These are phyloP conservation scores for Diaporthe citri DNA, from an alignment of 2,329 filamentous ascomycete genomes.

Conservation along the genomic window DNA sequence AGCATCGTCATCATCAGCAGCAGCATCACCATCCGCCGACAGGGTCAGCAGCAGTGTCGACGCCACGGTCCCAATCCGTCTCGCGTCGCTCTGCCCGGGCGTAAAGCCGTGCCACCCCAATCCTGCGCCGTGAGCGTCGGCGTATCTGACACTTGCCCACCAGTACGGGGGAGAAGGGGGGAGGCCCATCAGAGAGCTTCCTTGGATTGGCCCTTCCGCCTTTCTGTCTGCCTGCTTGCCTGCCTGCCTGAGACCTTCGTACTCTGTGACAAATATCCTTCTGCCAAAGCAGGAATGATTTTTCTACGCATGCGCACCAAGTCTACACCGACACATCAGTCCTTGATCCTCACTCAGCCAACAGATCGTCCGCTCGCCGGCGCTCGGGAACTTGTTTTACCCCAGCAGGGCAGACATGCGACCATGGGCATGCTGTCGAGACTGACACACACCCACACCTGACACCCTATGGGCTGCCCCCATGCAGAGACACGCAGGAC, in stretches of 20 bases:
- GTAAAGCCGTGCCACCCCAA: conserved; percentile 31
- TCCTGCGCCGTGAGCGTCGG: conserved; percentile 13
- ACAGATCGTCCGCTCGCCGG: not conserved
- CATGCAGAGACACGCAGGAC: conserved; percentile 30
- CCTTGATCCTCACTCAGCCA: conserved; percentile 4
- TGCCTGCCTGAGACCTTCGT: conserved; percentile 32
- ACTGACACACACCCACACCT: conserved; percentile 25
- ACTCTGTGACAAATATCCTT: conserved; percentile 27
- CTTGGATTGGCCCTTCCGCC: not conserved
- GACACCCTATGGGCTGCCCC: not conserved
- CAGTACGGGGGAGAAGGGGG: not conserved
- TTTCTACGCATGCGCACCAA: not conserved
- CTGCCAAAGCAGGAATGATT: conserved; percentile 4
- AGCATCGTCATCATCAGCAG: not conserved
- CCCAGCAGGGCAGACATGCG: conserved; percentile 9
- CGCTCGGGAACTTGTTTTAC: conserved; percentile 29
- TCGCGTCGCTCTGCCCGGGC: conserved; percentile 31
- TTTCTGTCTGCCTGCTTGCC: conserved; percentile 4
- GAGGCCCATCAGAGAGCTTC: too few species aligned
- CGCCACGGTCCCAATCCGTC: conserved; percentile 31
- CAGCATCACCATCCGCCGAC: not conserved
- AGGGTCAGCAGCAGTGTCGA: conserved; percentile 5
- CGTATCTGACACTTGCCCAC: conserved; percentile 32
- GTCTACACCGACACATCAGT: conserved; percentile 25
- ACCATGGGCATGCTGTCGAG: conserved; percentile 22